Evolutionary conservation across 768 basidiomycete species (phyloP).

Genomic region (Psilocybe tampanensis): DNA sequence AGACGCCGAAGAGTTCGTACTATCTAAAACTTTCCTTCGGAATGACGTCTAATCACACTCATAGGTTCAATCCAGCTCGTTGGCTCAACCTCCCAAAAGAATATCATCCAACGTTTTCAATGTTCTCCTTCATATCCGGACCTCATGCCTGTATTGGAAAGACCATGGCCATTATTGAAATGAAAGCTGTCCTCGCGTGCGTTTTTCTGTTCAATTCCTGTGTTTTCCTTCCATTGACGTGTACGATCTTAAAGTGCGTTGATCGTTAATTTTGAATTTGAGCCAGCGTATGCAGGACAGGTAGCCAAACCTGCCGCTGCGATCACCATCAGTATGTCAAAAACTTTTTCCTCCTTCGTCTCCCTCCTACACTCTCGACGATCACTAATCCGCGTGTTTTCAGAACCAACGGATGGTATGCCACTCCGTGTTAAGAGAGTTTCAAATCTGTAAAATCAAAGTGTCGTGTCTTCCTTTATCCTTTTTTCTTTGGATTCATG

Average conservation of each 20-base stretch:
- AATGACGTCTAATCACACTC: constrained; percentile 26
- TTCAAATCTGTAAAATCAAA: background rate
- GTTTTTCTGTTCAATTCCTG: background rate
- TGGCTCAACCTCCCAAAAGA: constrained; percentile 34
- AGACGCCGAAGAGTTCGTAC: constrained; percentile 47
- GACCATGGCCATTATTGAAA: constrained; percentile 49
- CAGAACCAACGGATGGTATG: constrained; percentile 43
- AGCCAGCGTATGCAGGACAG: constrained; percentile 42
- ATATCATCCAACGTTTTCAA: constrained; percentile 29
- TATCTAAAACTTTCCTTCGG: background rate
- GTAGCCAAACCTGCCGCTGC: constrained; percentile 42
- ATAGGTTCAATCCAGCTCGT: constrained; percentile 42
- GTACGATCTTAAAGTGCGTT: constrained; percentile 32
- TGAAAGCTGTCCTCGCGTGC: constrained; percentile 45
- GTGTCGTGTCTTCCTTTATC: background rate
- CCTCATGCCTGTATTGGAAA: constrained; percentile 33
- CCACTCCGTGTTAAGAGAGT: constrained; percentile 20
- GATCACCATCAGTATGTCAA: constrained; percentile 47
- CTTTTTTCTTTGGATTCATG: too few relatives aligned
- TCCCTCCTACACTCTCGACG: background rate
- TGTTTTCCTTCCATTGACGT: background rate
- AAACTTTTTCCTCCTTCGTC: background rate
- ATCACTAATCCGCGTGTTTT: background rate
- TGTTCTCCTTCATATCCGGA: constrained; percentile 26
- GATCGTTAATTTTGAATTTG: constrained; percentile 46